Percentiles rank a stretch among this genome's conserved stretches.
phyloP scores from a whole-genome alignment of 768 basidiomycete genomes.

The Mycena kentingensis region DNA sequence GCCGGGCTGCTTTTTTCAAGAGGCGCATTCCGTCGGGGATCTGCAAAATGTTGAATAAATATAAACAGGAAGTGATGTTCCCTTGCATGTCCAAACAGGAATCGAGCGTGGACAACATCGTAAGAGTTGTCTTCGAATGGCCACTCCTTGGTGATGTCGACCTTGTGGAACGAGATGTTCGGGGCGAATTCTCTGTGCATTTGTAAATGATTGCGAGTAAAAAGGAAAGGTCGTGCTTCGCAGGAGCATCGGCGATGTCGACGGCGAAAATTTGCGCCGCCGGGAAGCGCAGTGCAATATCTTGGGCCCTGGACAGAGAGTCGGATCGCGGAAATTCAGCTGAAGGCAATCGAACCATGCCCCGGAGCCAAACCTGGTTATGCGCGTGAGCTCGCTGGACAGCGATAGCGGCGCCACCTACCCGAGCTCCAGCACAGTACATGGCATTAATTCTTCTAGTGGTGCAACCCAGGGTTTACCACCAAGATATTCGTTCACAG shows the following conservation, averaged over 20 bases:
- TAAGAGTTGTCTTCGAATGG: neutral
- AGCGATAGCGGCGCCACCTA: too few species aligned
- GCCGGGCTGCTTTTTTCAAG: neutral
- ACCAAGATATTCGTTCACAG: too few species aligned
- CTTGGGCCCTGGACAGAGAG: constrained; percentile 8
- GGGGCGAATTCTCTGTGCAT: neutral
- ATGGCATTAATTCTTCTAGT: too few species aligned
- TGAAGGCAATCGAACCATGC: too few species aligned
- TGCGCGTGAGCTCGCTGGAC: too few species aligned
- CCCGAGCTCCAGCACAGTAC: too few species aligned
- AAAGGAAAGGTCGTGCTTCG: neutral
- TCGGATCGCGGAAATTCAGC: too few species aligned
- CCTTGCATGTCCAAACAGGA: neutral
- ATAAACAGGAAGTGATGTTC: neutral
- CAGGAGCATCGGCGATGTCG: neutral
- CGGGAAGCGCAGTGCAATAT: constrained; percentile 2
- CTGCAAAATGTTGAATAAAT: neutral
- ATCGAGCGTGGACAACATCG: constrained; percentile 3
- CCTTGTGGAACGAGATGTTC: neutral
- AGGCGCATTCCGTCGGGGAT: neutral
- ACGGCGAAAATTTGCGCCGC: constrained; percentile 1
- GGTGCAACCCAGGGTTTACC: too few species aligned
- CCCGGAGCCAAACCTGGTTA: too few species aligned
- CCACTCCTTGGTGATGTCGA: neutral
- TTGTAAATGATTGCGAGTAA: neutral